phyloP scores from a whole-genome alignment of 2,329 filamentous ascomycete species.

The Alternaria triticimaculans region DNA sequence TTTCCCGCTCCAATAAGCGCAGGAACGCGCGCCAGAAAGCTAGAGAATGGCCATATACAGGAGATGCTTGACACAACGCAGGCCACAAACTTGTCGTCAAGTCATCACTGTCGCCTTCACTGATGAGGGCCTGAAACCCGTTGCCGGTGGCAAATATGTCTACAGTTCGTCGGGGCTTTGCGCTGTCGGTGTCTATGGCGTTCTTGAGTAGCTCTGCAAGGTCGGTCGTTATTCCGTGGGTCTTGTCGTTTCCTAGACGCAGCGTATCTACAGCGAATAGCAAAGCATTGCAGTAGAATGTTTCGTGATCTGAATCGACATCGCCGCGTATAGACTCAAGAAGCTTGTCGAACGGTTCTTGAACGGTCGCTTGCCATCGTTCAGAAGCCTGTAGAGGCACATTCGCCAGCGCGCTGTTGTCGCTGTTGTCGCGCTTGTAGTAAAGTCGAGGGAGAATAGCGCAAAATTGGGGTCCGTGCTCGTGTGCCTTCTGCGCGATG shows the following conservation, averaged over 20 bases:
- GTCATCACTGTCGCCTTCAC: slow-evolving; percentile 63
- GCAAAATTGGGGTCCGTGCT: slow-evolving; percentile 39
- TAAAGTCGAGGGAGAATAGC: slow-evolving; percentile 39
- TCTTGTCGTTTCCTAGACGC: slow-evolving; percentile 26
- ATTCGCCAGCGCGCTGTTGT: slow-evolving; percentile 24
- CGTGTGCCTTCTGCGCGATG: slow-evolving; percentile 58
- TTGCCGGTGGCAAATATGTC: slow-evolving; percentile 72
- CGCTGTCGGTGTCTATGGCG: slow-evolving; percentile 16
- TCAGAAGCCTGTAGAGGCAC: slow-evolving; percentile 30
- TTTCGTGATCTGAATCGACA: slow-evolving; percentile 14
- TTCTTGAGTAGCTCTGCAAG: slow-evolving; percentile 31
- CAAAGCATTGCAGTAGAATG: slow-evolving; percentile 41
- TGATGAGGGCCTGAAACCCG: slow-evolving; percentile 75
- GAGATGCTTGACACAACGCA: slow-evolving; percentile 69
- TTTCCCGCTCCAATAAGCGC: slow-evolving; percentile 70
- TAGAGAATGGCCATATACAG: slow-evolving; percentile 65
- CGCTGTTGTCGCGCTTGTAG: slow-evolving; percentile 1
- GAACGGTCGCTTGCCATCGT: slow-evolving; percentile 56
- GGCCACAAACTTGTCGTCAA: slow-evolving; percentile 62
- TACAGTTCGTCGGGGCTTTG: slow-evolving; percentile 5
- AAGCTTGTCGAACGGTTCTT: slow-evolving; percentile 70
- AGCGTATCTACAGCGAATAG: slow-evolving; percentile 35
- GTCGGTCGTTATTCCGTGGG: slow-evolving; percentile 23
- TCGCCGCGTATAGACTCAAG: slow-evolving; percentile 4
- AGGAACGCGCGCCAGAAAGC: slow-evolving; percentile 43